phyloP scores from a whole-genome alignment of 2,329 filamentous ascomycete genomes.

The Drechslerella dactyloides region DNA sequence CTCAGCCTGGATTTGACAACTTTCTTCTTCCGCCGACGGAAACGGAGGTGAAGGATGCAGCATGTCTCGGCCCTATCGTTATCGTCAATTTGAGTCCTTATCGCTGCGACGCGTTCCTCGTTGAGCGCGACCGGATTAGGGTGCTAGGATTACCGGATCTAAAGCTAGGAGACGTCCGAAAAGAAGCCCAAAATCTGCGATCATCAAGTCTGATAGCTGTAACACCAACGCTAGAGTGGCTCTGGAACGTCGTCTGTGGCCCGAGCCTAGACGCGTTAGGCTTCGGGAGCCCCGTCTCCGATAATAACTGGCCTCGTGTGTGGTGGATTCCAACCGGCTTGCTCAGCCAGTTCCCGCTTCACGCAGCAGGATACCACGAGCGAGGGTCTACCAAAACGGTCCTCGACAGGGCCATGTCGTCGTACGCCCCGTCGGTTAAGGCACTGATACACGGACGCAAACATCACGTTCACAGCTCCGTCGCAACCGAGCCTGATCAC shows the following conservation, averaged over 20 bases:
- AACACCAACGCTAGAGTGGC: constrained; percentile 54
- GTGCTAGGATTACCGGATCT: constrained; percentile 9
- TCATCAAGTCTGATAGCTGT: neutral
- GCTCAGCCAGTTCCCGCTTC: constrained; percentile 56
- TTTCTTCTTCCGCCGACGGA: constrained; percentile 39
- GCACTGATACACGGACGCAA: constrained; percentile 15
- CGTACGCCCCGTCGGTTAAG: constrained; percentile 17
- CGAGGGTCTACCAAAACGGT: constrained; percentile 53
- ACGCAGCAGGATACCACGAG: constrained; percentile 57
- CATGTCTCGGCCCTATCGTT: constrained; percentile 14
- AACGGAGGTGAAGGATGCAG: constrained; percentile 12
- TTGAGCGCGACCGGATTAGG: constrained; percentile 5
- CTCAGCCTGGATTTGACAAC: constrained; percentile 9
- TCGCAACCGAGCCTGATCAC: neutral
- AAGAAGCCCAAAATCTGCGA: neutral
- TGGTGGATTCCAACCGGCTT: constrained; percentile 58
- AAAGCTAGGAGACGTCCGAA: neutral
- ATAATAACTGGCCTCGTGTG: constrained; percentile 52
- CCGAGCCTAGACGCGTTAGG: constrained; percentile 56
- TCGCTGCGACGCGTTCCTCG: constrained; percentile 26
- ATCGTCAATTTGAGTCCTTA: constrained; percentile 12
- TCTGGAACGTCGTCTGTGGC: constrained; percentile 55
- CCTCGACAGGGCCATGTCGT: constrained; percentile 51
- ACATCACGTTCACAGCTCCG: neutral
- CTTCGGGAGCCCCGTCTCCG: constrained; percentile 38